A percentile compares a stretch with the other conserved stretches of the same genome.
Evolutionary conservation across 306 rosid species (phyloP).

Genomic region (Alnus glutinosa): DNA sequence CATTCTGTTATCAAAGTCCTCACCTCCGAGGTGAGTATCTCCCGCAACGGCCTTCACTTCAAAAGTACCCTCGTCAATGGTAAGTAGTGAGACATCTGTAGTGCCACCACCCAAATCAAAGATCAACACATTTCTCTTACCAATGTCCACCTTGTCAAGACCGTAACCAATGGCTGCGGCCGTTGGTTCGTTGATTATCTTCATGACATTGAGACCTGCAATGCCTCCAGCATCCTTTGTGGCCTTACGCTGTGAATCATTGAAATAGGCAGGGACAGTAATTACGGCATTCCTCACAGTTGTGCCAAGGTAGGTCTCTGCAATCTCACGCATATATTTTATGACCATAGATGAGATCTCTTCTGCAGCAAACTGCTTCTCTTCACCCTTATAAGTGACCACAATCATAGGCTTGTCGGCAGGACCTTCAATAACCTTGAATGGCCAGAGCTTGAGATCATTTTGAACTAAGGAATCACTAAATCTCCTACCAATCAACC

Average conservation of each 20-base stretch:
- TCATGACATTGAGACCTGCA: not conserved
- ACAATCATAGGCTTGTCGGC: constrained; percentile 62
- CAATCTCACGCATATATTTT: constrained; percentile 67
- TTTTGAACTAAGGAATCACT: constrained; percentile 15
- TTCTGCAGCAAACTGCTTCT: constrained; percentile 61
- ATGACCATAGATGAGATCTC: constrained; percentile 78
- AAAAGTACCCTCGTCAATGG: not conserved
- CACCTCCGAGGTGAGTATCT: constrained; percentile 38
- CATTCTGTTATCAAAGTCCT: constrained; percentile 38
- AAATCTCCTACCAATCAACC: not conserved
- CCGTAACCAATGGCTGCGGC: constrained; percentile 25
- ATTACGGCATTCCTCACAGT: constrained; percentile 61
- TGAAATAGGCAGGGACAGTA: constrained; percentile 68
- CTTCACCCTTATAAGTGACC: constrained; percentile 57
- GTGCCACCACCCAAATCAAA: constrained; percentile 17
- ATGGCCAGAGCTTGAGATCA: constrained; percentile 10
- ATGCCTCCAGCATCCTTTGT: not conserved
- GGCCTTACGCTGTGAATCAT: constrained; percentile 72
- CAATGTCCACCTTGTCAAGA: not conserved
- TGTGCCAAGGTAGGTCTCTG: constrained; percentile 58
- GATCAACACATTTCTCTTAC: constrained; percentile 12
- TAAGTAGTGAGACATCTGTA: constrained; percentile 20
- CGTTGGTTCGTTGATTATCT: constrained; percentile 4
- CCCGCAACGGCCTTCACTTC: constrained; percentile 27
- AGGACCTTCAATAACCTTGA: constrained; percentile 7